Evolutionary conservation across 2,329 filamentous ascomycete species (phyloP).

Genomic region (Alternaria sp.): DNA sequence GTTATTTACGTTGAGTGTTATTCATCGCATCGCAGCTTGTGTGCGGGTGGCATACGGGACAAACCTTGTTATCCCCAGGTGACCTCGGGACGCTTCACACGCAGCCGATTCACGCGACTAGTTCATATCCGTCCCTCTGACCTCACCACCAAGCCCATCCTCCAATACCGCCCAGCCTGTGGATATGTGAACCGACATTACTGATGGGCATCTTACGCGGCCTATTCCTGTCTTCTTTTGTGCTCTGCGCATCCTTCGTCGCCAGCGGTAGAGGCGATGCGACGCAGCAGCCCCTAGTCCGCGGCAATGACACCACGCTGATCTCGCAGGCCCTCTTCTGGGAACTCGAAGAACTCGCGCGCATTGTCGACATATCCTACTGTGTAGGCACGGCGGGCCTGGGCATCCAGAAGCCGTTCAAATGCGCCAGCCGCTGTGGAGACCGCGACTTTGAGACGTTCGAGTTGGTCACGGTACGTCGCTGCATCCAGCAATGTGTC

Average conservation of each 20-base stretch:
- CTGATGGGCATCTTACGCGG: constrained; percentile 30
- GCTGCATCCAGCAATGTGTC: background rate
- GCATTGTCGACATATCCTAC: constrained; percentile 92
- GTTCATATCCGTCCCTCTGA: constrained; percentile 17
- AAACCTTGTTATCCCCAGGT: background rate
- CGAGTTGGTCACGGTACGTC: constrained; percentile 69
- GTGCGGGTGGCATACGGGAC: background rate
- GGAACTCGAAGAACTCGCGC: constrained; percentile 84
- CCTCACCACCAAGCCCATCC: constrained; percentile 21
- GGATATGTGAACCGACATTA: constrained; percentile 38
- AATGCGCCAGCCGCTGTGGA: constrained; percentile 80
- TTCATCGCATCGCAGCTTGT: background rate
- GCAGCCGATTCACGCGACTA: background rate
- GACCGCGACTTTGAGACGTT: constrained; percentile 82
- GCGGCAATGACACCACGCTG: constrained; percentile 37
- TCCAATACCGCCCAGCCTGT: constrained; percentile 1
- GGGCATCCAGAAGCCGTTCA: constrained; percentile 82
- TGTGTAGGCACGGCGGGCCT: constrained; percentile 87
- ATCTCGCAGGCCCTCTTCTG: constrained; percentile 73
- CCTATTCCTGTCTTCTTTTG: constrained; percentile 28
- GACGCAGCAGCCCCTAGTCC: constrained; percentile 38
- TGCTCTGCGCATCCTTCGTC: constrained; percentile 19
- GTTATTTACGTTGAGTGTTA: background rate
- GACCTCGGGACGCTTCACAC: background rate
- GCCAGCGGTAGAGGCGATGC: constrained; percentile 13